Conservation (phyloP, 345 rosid genomes). For the Psidium friedrichsthalianum region DNA sequence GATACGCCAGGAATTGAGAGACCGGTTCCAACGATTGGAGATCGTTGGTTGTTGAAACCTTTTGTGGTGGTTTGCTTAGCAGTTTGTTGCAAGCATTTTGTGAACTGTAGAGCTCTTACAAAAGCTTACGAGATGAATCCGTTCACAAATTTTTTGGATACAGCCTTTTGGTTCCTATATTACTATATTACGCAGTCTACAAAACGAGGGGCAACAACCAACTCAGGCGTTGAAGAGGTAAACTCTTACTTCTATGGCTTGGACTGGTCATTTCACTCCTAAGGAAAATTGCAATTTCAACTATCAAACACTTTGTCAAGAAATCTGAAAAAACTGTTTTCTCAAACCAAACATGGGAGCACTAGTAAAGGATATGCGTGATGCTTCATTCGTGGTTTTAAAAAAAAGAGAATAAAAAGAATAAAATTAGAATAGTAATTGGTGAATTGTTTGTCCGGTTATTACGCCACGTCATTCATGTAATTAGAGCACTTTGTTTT, state of each 20-base stretch:
- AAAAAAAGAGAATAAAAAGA: no score
- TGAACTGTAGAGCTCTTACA: slow-evolving; percentile 54
- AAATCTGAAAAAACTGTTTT: neutral
- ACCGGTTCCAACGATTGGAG: slow-evolving; percentile 14
- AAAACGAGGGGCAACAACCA: slow-evolving; percentile 26
- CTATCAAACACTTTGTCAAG: neutral
- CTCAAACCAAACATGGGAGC: neutral
- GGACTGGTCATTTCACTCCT: neutral
- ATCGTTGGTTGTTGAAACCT: slow-evolving; percentile 40
- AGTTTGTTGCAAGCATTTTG: slow-evolving; percentile 69
- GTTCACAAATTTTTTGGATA: slow-evolving; percentile 64
- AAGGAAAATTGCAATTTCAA: neutral
- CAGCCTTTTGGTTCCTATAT: slow-evolving; percentile 48
- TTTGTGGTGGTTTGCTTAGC: slow-evolving; percentile 48
- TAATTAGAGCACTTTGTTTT: no score
- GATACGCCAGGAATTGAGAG: slow-evolving; percentile 10
- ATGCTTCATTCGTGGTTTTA: neutral
- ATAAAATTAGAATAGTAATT: no score
- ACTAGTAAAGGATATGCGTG: neutral
- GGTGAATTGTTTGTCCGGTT: no score
- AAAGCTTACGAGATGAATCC: slow-evolving; percentile 93
- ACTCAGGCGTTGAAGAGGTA: neutral
- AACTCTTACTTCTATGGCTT: neutral
- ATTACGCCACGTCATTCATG: no score
- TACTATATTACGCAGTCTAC: slow-evolving; percentile 37